phyloP scores from a whole-genome alignment of 768 basidiomycete species.

The Leccinum imitatum region DNA sequence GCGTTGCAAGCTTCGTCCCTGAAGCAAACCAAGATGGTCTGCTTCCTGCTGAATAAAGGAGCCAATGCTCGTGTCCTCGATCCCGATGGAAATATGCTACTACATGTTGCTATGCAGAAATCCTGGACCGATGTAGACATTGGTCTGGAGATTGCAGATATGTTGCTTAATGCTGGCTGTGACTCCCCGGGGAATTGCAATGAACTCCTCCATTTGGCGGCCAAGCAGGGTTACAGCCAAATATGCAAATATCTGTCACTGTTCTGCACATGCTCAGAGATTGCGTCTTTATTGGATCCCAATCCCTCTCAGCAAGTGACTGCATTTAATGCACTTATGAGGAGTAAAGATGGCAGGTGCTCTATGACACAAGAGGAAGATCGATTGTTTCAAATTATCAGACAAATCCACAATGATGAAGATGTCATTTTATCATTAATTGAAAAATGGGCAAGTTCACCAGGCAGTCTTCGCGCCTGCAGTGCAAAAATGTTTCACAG shows the following conservation, averaged over 20 bases:
- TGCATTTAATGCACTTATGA: not conserved
- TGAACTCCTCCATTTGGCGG: not conserved
- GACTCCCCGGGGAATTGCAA: not conserved
- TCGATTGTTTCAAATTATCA: not conserved
- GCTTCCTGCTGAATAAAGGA: no score
- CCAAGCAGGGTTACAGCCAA: not conserved
- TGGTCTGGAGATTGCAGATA: not conserved
- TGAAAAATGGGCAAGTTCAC: no score
- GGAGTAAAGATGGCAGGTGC: not conserved
- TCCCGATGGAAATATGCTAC: no score
- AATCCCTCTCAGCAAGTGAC: not conserved
- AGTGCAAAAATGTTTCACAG: no score
- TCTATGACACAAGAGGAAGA: not conserved
- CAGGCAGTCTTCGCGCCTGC: no score
- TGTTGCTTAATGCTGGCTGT: not conserved
- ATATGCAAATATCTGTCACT: no score
- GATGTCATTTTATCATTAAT: not conserved
- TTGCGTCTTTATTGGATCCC: not conserved
- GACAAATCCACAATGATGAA: not conserved
- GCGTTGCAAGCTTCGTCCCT: no score
- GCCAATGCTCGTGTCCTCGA: no score
- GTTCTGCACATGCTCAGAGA: no score
- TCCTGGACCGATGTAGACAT: no score
- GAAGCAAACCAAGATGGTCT: no score
- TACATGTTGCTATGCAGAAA: no score